Percentiles rank a stretch among this genome's conserved stretches.
phyloP scores from a whole-genome alignment of 768 basidiomycete genomes.

The Serendipita sp. region DNA sequence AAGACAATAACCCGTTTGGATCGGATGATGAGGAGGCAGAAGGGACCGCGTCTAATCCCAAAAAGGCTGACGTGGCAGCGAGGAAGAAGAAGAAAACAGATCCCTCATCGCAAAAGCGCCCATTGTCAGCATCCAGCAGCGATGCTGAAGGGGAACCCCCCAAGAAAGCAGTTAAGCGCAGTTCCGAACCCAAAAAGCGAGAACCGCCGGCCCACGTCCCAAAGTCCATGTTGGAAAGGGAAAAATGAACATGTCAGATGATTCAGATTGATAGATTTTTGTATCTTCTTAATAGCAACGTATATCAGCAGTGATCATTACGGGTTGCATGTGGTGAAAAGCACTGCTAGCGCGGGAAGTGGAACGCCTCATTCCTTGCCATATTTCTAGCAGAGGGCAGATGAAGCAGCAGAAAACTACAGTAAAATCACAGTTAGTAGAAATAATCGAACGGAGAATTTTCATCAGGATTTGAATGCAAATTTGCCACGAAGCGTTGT shows the following conservation, averaged over 20 bases:
- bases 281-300: not conserved
- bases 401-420: no score
- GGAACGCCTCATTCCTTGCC: no score
- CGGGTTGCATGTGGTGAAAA: no score
- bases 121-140: not conserved
- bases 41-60: not conserved
- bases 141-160: not conserved
- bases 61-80: not conserved
- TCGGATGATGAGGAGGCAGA: constrained; percentile 28
- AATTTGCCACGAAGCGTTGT: no score
- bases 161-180: not conserved
- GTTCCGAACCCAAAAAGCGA: not conserved
- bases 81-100: not conserved
- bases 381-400: no score
- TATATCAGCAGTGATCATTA: no score
- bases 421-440: no score
- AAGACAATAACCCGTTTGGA: constrained; percentile 38
- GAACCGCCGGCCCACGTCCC: not conserved
- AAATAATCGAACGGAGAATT: no score
- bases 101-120: not conserved
- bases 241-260: not conserved
- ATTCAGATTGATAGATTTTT: not conserved
- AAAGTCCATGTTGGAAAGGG: not conserved
- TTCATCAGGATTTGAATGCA: no score
- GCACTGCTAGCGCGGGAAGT: no score